Percentiles rank a stretch among this genome's conserved stretches.
Evolutionary conservation across 805 yeast species (phyloP).

Genomic region (Barnettozyma populi): DNA sequence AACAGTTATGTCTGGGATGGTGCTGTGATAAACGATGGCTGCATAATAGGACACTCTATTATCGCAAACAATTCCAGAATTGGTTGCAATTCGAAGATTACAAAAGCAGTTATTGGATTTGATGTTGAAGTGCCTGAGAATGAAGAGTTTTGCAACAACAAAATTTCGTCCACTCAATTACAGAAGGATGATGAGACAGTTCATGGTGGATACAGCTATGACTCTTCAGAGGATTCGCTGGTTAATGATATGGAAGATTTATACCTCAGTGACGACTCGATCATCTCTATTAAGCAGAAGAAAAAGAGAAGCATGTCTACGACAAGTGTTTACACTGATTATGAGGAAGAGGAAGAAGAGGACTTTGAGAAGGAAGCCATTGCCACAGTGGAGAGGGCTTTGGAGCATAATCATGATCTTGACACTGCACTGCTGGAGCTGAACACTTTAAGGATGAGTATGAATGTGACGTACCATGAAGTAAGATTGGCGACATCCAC

Average conservation of each 20-base stretch:
- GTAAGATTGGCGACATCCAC: slow-evolving; percentile 76
- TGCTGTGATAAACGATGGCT: slow-evolving; percentile 62
- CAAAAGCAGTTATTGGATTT: slow-evolving; percentile 76
- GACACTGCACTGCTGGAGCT: slow-evolving; percentile 91
- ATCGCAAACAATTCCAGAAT: slow-evolving; percentile 63
- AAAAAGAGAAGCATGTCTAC: slow-evolving; percentile 40
- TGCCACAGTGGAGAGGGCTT: slow-evolving; percentile 87
- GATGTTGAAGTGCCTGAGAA: slow-evolving; percentile 54
- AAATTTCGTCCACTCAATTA: slow-evolving; percentile 7
- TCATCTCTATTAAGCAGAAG: slow-evolving; percentile 42
- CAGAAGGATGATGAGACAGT: slow-evolving; percentile 18
- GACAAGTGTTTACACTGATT: slow-evolving; percentile 41
- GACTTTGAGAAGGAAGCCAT: slow-evolving; percentile 86
- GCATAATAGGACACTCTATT: slow-evolving; percentile 54
- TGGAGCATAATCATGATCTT: slow-evolving; percentile 86
- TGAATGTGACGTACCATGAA: slow-evolving; percentile 92
- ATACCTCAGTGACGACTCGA: slow-evolving; percentile 53
- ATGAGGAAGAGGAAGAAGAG: slow-evolving; percentile 61
- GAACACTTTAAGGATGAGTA: slow-evolving; percentile 93
- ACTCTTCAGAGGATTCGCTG: slow-evolving; percentile 30
- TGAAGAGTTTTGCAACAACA: slow-evolving; percentile 8
- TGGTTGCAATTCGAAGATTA: slow-evolving; percentile 44
- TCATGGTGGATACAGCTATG: slow-evolving; percentile 30
- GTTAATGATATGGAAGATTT: slow-evolving; percentile 43
- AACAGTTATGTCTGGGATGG: slow-evolving; percentile 89